These are phyloP conservation scores for Boletus insuetus DNA, from an alignment of 768 basidiomycete species.

Conservation along the genomic window DNA sequence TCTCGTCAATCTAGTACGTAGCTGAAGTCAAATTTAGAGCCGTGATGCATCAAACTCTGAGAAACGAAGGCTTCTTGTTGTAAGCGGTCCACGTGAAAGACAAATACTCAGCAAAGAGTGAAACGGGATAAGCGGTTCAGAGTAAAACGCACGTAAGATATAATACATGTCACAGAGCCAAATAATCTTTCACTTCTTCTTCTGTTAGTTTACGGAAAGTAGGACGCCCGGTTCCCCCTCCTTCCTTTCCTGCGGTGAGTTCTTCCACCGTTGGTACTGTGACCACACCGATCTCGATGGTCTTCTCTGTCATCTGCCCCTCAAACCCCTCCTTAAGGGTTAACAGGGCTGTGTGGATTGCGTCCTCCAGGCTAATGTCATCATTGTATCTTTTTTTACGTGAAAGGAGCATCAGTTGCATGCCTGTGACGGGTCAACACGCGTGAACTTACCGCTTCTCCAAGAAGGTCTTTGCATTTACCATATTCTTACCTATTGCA, in stretches of 20 bases:
- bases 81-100: constrained; percentile 10
- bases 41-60: constrained; percentile 1
- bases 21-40: constrained; percentile 6
- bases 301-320: constrained; percentile 99
- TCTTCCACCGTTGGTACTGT: constrained; percentile 75
- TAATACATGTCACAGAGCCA: constrained; percentile 62
- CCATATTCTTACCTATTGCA: constrained; percentile 99
- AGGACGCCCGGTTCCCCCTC: constrained; percentile 66
- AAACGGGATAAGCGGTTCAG: constrained; percentile 9
- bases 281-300: constrained; percentile 97
- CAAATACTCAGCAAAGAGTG: constrained; percentile 15
- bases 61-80: constrained; percentile 3
- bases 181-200: constrained; percentile 95
- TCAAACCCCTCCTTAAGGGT: constrained; percentile 99
- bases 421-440: constrained; percentile 22
- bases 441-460: constrained; percentile 82
- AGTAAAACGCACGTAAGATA: constrained; percentile 33
- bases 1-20: constrained; percentile 5
- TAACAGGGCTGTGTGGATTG: constrained; percentile 96
- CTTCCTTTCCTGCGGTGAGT: constrained; percentile 61
- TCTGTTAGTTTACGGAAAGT: constrained; percentile 95
- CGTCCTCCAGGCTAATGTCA: constrained; percentile 97
- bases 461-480: constrained; percentile 98
- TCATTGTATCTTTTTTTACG: constrained; percentile 91
- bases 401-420: constrained; percentile 15